phyloP scores from a whole-genome alignment of 495 filamentous ascomycete species.

The Penicillium ucsense region DNA sequence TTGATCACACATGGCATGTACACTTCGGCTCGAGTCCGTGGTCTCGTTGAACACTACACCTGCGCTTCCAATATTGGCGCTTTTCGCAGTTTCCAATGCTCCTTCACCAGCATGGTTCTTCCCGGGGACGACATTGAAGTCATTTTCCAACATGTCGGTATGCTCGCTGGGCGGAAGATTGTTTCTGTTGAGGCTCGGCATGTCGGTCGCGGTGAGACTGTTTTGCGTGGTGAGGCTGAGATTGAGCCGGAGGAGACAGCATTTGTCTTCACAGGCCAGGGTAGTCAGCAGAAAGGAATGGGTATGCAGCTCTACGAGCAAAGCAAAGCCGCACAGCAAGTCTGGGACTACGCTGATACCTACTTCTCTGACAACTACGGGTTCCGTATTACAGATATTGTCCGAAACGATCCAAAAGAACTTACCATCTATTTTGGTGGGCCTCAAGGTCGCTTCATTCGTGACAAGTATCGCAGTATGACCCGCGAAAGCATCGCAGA shows the following conservation, averaged over 20 bases:
- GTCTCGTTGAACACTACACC: slow-evolving; percentile 72
- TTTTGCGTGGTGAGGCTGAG: slow-evolving; percentile 87
- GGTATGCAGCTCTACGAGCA: slow-evolving; percentile 95
- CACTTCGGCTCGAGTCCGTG: slow-evolving; percentile 88
- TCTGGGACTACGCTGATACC: slow-evolving; percentile 94
- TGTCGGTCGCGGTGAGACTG: slow-evolving; percentile 14
- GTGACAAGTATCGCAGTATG: slow-evolving; percentile 98
- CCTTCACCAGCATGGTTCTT: slow-evolving; percentile 70
- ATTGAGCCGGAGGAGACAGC: slow-evolving; percentile 97
- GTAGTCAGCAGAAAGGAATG: slow-evolving; percentile 97
- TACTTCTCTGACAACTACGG: slow-evolving; percentile 99
- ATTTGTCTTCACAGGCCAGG: slow-evolving; percentile 96
- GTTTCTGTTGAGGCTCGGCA: slow-evolving; percentile 82
- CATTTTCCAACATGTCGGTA: slow-evolving; percentile 89
- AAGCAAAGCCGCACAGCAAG: slow-evolving; percentile 86
- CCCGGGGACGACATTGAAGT: slow-evolving; percentile 91
- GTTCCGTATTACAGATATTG: slow-evolving; percentile 94
- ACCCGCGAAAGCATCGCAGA: slow-evolving; percentile 90
- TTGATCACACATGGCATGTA: slow-evolving; percentile 99
- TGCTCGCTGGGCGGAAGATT: slow-evolving; percentile 96
- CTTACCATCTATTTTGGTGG: slow-evolving; percentile 97
- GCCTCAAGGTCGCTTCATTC: slow-evolving; percentile 88
- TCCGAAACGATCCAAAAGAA: slow-evolving; percentile 98
- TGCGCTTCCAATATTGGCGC: slow-evolving; percentile 99
- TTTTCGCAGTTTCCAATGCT: slow-evolving; percentile 90